phyloP scores from a whole-genome alignment of 441 rosid species.

The Dalechampia spathulata region DNA sequence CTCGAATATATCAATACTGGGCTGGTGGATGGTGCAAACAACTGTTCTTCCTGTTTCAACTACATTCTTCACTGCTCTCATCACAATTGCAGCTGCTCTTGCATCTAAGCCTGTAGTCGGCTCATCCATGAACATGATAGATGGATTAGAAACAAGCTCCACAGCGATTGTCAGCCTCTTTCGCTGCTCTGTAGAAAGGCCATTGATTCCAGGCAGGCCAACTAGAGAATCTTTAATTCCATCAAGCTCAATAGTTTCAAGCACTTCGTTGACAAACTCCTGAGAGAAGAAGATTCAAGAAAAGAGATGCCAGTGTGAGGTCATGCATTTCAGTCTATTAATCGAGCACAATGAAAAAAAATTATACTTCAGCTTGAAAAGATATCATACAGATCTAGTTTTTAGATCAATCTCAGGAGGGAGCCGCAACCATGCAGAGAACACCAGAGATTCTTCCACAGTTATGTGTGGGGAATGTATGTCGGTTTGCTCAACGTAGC shows the following conservation, averaged over 20 bases:
- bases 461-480: constrained; percentile 63
- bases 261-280: constrained; percentile 47
- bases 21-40: constrained; percentile 73
- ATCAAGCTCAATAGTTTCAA: constrained; percentile 49
- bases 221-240: constrained; percentile 40
- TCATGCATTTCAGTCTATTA: too few relatives aligned
- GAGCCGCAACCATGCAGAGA: constrained; percentile 59
- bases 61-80: constrained; percentile 58
- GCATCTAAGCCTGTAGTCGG: constrained; percentile 72
- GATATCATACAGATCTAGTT: constrained; percentile 34
- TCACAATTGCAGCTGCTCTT: constrained; percentile 66
- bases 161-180: constrained; percentile 57
- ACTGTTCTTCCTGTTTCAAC: constrained; percentile 64
- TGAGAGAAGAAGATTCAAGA: constrained; percentile 7
- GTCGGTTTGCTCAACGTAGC: constrained; percentile 62
- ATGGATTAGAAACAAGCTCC: constrained; percentile 71
- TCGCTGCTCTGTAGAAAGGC: constrained; percentile 62
- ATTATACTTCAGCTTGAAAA: neutral
- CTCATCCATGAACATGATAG: constrained; percentile 67
- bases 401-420: constrained; percentile 30
- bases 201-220: constrained; percentile 43
- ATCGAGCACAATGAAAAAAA: too few relatives aligned
- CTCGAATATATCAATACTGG: constrained; percentile 58
- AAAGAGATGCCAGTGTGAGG: neutral
- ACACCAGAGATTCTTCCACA: constrained; percentile 48